Base-by-base conservation (phyloP, 2,329 filamentous ascomycete species). In the Clonostachys byssicola region DNA sequence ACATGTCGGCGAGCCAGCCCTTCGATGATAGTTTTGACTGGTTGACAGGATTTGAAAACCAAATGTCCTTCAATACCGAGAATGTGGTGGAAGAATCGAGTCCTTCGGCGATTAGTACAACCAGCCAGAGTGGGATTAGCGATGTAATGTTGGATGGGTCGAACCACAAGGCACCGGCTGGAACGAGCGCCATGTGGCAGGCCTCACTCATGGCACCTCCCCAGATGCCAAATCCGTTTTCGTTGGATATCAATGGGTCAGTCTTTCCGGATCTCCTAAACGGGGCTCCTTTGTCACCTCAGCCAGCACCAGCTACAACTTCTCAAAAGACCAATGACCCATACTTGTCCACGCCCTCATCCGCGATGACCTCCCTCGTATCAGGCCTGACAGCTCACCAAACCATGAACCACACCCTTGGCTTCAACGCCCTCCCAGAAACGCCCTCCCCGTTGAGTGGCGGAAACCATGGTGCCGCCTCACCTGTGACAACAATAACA, bases 81-180 rank as follows among this genome's bases (percentile, higher is more conserved):
- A 86, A 85, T 54, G 90, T 89, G 30, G 81, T 96, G 46, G 92
- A 96, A 58, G 91, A 88, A 49, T 97, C 94, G 12, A 97, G 94
- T 13, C 94, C 94, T 14, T 97, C 94, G 9, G 91, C 91, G 42
- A 92, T 97, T 65, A 97, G 92, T 71, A 95, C 89, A 40, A 89
- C 89, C 49, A 97, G 92, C 67, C 92, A 95, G 61, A 92, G 88
- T 63, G 89, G 86, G 44, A 88, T 92, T 65, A 95, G 89, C 67
- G 94, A 97, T 63, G 83, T 91, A 50, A 91, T 96, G 86, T 75
- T 94, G 49, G 91, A 96, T 65, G 89, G 89, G 50, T 82, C 81
- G 36, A 86, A 85, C 64, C 83, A 85, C 54, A 75, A 78, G 39
- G 73, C 77, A 36, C 69, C 75, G 48, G 72, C 70, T 51, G 71